Evolutionary conservation across 768 basidiomycete genomes (phyloP), one percentile per base, ranked within the genome.

Genomic region (Xanthoconium stramineum): DNA sequence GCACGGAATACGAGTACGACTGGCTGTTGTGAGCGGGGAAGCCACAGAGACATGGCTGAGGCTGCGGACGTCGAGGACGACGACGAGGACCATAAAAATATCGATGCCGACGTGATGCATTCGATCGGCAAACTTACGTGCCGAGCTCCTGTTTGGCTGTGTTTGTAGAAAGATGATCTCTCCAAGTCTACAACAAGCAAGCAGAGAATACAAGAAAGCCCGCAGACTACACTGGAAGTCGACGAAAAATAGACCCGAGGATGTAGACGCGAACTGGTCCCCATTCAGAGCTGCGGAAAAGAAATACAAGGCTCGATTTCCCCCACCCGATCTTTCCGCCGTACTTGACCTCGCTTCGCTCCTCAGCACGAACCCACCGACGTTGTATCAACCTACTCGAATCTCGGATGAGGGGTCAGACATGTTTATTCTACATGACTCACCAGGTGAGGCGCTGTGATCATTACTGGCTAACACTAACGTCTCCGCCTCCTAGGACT

Each of bases 201-300:
- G 29, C 50, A 63, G 72, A 5, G 83, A 78, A 46, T 85, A 84
- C 77, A 89, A 81, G 63, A 78, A 78, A 57, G 80, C 89, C 0
- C 75, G 77, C 32, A 75, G 81, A 53, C 83, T 79, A 47, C 78
- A 85, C 69, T 60, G 75, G 60, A 89, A 83, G 69, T 76, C 86
- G 0, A 86, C 84, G 10, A 82, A 73, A 59, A 80, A 83, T 63
- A 79, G 83, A 65, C 71, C 69, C 13, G 64, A 64, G 0, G 72
- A 76, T 29, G 57, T 75, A 8, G 80, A 83, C n/a, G 59, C 69
- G 12, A 77, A 79, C 44, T 90, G 88, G 88, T 83, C 90, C 0
- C 79, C 87, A 0, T 93, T 93, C 68, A 78, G 91, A 65, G 79
- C 79, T 0, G 84, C 84, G 28, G 91, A 94, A 71, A 94, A 94